Percentiles rank a stretch among this genome's conserved stretches.
Evolutionary conservation across 108 stramenopile species (phyloP).

Genomic region (Pseudonitzschia multiseries): DNA sequence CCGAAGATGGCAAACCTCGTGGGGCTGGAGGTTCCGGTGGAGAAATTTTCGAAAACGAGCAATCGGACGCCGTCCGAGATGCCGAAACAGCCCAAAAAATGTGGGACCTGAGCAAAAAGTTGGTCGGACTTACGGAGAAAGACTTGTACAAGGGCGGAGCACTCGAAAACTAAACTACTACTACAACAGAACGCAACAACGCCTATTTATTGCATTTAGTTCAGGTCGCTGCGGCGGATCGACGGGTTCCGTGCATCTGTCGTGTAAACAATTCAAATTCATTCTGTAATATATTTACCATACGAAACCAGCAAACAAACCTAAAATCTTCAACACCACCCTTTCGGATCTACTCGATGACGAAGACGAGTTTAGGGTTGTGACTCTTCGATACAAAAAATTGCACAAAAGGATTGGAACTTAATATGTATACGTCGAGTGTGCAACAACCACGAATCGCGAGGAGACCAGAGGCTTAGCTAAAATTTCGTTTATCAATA

Average conservation of each 20-base stretch:
- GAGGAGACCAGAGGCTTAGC: too few species aligned
- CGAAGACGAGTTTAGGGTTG: too few species aligned
- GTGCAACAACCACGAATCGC: too few species aligned
- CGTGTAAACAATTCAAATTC: not conserved
- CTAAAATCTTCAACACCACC: not conserved
- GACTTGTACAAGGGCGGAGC: conserved; percentile 71
- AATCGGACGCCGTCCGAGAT: conserved; percentile 86
- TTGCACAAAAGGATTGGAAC: too few species aligned
- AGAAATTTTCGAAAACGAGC: conserved; percentile 90
- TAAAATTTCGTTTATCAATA: too few species aligned
- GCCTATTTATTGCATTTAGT: not conserved
- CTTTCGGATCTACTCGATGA: not conserved
- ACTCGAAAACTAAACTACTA: conserved; percentile 27
- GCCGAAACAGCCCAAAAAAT: conserved; percentile 72
- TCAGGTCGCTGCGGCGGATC: not conserved
- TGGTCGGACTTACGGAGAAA: conserved; percentile 70
- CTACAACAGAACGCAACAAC: not conserved
- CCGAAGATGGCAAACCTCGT: conserved; percentile 71
- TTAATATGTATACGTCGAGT: too few species aligned
- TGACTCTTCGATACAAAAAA: too few species aligned
- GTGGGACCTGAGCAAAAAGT: conserved; percentile 86
- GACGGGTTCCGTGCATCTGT: not conserved
- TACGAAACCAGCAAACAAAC: not conserved
- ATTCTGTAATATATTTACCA: not conserved
- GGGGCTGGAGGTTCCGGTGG: conserved; percentile 96